A percentile compares a stretch with the other conserved stretches of the same genome.
Evolutionary conservation across 2,329 filamentous ascomycete species (phyloP).

Genomic region (Colletotrichum chlorophyti): DNA sequence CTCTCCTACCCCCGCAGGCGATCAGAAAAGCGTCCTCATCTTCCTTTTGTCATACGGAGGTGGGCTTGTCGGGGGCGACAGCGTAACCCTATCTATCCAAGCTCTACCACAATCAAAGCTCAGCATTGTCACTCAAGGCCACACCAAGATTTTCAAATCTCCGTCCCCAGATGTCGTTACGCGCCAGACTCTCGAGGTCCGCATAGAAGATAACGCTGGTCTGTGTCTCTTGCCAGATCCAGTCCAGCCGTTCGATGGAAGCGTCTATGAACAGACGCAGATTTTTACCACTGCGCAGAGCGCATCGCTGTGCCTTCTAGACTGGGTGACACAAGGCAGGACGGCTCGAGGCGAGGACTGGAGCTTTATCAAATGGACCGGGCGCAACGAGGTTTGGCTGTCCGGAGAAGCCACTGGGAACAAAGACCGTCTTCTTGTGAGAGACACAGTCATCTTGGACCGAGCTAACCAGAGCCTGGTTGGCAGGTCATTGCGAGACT

Average conservation of each 20-base stretch:
- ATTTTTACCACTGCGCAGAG: constrained; percentile 68
- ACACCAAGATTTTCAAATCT: constrained; percentile 96
- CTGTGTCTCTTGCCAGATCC: constrained; percentile 85
- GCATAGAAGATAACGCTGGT: constrained; percentile 56
- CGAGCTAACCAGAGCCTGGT: constrained; percentile 46
- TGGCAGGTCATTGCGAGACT: constrained; percentile 54
- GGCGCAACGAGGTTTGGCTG: constrained; percentile 87
- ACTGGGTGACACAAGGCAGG: constrained; percentile 94
- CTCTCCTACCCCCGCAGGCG: constrained; percentile 72
- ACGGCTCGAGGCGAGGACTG: constrained; percentile 87
- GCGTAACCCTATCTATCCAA: constrained; percentile 74
- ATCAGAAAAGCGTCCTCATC: constrained; percentile 75
- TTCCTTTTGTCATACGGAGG: constrained; percentile 96
- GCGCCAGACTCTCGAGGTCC: constrained; percentile 61
- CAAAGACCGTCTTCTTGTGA: constrained; percentile 71
- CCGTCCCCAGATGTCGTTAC: constrained; percentile 61
- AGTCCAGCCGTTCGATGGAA: constrained; percentile 86
- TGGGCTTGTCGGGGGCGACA: constrained; percentile 87
- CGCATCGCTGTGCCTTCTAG: constrained; percentile 78
- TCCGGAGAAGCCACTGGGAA: constrained; percentile 38
- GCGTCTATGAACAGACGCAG: constrained; percentile 85
- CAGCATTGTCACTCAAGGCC: constrained; percentile 74
- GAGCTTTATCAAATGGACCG: constrained; percentile 80
- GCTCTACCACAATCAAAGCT: constrained; percentile 72
- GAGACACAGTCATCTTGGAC: constrained; percentile 83